Percentiles rank a stretch among this genome's conserved stretches.
phyloP scores from a whole-genome alignment of 2,329 filamentous ascomycete genomes.

The Talaromyces islandicus region DNA sequence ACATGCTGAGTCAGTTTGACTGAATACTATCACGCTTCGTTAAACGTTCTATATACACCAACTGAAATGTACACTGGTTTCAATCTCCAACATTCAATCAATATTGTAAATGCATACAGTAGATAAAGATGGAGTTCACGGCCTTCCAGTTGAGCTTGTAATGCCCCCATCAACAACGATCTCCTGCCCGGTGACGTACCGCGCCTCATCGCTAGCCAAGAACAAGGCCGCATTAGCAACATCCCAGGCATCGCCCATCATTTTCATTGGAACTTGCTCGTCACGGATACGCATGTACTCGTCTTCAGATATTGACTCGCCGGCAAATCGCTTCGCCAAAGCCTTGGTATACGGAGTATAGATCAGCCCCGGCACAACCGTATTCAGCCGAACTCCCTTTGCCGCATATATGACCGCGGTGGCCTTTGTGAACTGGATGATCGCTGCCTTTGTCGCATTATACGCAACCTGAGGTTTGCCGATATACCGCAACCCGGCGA shows the following conservation, averaged over 20 bases:
- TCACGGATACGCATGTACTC: conserved; percentile 26
- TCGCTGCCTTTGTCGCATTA: conserved; percentile 45
- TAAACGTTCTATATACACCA: neutral
- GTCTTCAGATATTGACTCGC: conserved; percentile 38
- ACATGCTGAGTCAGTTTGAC: neutral
- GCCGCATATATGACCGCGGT: conserved; percentile 40
- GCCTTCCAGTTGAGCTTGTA: neutral
- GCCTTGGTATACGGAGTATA: conserved; percentile 46
- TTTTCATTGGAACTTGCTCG: conserved; percentile 34
- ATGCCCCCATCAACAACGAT: conserved; percentile 34
- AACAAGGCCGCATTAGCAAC: conserved; percentile 67
- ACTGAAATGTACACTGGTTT: neutral
- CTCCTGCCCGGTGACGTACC: conserved; percentile 66
- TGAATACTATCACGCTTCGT: neutral
- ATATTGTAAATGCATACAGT: neutral
- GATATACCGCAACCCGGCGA: conserved; percentile 47
- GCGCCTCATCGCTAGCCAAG: conserved; percentile 64
- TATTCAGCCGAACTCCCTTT: conserved; percentile 44
- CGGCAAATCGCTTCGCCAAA: conserved; percentile 39
- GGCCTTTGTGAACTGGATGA: conserved; percentile 45
- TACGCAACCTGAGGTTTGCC: conserved; percentile 51
- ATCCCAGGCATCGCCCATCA: conserved; percentile 47
- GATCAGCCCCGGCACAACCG: conserved; percentile 52
- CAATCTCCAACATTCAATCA: neutral
- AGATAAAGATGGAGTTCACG: neutral